Evolutionary conservation across 129 eudicot species (phyloP).

Genomic region (Ambrosia artemisiifolia): DNA sequence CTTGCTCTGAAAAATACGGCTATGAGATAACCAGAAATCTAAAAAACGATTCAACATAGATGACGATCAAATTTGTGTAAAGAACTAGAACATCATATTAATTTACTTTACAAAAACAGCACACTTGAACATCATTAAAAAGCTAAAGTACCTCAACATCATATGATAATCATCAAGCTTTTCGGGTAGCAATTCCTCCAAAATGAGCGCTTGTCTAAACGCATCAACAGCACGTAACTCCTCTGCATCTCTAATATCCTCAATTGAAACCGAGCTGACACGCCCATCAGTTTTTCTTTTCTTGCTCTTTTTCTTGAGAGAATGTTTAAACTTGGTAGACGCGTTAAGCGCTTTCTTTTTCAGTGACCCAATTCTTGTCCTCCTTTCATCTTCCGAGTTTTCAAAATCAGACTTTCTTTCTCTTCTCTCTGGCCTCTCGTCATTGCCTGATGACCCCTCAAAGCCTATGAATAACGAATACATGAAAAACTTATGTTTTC

Average conservation of each 20-base stretch:
- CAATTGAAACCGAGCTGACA: slow-evolving; percentile 87
- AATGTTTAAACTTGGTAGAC: slow-evolving; percentile 74
- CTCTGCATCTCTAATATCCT: slow-evolving; percentile 84
- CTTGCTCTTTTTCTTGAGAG: slow-evolving; percentile 83
- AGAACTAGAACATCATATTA: not conserved
- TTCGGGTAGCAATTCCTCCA: slow-evolving; percentile 78
- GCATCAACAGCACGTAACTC: slow-evolving; percentile 78
- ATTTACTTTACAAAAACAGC: not conserved
- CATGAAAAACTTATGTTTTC: not conserved
- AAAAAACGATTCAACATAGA: not conserved
- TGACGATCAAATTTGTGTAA: not conserved
- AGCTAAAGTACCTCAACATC: slow-evolving; percentile 66
- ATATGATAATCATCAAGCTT: slow-evolving; percentile 86
- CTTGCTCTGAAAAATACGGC: slow-evolving; percentile 1
- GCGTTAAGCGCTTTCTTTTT: slow-evolving; percentile 93
- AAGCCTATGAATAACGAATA: slow-evolving; percentile 49
- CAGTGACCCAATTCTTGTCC: slow-evolving; percentile 65
- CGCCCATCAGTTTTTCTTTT: slow-evolving; percentile 68
- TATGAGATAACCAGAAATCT: not conserved
- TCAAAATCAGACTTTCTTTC: slow-evolving; percentile 96
- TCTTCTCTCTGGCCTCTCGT: slow-evolving; percentile 56
- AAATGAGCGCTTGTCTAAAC: slow-evolving; percentile 65
- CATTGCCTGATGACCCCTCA: slow-evolving; percentile 80
- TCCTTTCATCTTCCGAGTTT: slow-evolving; percentile 88
- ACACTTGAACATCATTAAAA: not conserved